Evolutionary conservation across 176 grass and related monocot species (phyloP).

Genomic region (Zea mays): Zm-B73-REFERENCE-NAM-5.0 NC_050099.1:211134001-211134500

Average conservation of each 20-base stretch:
- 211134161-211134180: background rate
- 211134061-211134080: background rate
- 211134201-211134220: background rate
- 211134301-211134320: background rate
- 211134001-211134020: background rate
- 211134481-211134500: background rate
- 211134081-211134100: background rate
- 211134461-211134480: background rate
- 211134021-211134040: background rate
- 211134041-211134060: background rate
- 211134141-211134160: background rate
- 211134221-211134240: background rate
- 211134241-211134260: constrained; percentile 29
- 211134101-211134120: background rate
- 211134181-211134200: background rate
- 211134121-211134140: background rate
- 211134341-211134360: constrained; percentile 21
- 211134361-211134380: background rate
- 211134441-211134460: background rate
- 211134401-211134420: background rate
- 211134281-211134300: background rate
- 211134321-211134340: constrained; percentile 5
- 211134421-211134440: background rate
- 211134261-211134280: constrained; percentile 26
- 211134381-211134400: background rate